Conservation (phyloP, 2,329 filamentous ascomycete genomes). For the Anthostomella pinea region DNA sequence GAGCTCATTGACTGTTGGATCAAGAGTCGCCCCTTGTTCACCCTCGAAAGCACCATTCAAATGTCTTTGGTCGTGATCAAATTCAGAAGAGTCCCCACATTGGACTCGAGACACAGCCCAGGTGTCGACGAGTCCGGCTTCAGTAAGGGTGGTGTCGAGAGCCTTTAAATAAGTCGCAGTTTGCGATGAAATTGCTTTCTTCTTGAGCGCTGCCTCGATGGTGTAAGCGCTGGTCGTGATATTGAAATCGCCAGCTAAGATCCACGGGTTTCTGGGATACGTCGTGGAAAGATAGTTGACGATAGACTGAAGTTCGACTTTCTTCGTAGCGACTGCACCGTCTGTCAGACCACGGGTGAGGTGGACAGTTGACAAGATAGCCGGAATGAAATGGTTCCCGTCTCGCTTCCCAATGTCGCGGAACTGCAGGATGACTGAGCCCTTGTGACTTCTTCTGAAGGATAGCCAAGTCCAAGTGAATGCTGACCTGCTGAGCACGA, state of each 20-base stretch:
- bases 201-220: constrained; percentile 50
- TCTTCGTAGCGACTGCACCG: constrained; percentile 54
- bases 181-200: constrained; percentile 50
- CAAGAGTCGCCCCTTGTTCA: constrained; percentile 64
- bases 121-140: constrained; percentile 49
- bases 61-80: constrained; percentile 18
- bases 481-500: constrained; percentile 54
- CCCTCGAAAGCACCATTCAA: constrained; percentile 47
- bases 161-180: constrained; percentile 41
- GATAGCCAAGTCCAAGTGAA: constrained; percentile 56
- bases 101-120: constrained; percentile 48
- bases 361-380: constrained; percentile 57
- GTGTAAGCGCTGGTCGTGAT: constrained; percentile 57
- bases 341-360: constrained; percentile 61
- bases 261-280: constrained; percentile 46
- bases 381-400: constrained; percentile 30
- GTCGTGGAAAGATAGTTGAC: constrained; percentile 41
- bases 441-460: constrained; percentile 56
- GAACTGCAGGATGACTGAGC: constrained; percentile 48
- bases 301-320: constrained; percentile 51
- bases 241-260: constrained; percentile 65
- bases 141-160: constrained; percentile 45
- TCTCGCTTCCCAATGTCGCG: constrained; percentile 27
- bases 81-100: constrained; percentile 39
- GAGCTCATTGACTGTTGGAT: constrained; percentile 55